Conservation (phyloP, 2,329 filamentous ascomycete genomes). For the Cryphonectria nitschkei region DNA sequence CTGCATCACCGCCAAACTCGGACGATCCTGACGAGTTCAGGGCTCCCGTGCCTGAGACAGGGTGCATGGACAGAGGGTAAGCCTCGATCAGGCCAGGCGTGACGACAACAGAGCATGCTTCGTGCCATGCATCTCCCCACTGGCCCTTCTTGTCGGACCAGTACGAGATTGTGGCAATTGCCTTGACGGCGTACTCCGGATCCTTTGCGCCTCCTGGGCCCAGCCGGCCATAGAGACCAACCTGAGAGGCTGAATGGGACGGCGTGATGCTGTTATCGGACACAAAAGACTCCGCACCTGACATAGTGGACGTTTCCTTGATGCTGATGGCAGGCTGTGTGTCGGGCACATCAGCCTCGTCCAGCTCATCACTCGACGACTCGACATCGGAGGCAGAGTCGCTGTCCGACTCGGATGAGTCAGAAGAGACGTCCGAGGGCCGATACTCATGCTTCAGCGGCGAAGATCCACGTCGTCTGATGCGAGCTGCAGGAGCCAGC, state of each 20-base stretch:
- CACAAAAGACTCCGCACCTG: slow-evolving; percentile 45
- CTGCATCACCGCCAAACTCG: slow-evolving; percentile 36
- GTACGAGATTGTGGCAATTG: slow-evolving; percentile 60
- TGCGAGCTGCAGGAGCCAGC: slow-evolving; percentile 45
- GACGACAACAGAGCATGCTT: slow-evolving; percentile 59
- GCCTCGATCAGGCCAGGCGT: slow-evolving; percentile 63
- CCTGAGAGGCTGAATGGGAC: slow-evolving; percentile 82
- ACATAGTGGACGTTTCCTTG: slow-evolving; percentile 42
- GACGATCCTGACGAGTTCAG: slow-evolving; percentile 41
- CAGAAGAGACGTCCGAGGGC: slow-evolving; percentile 71
- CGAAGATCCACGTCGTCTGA: slow-evolving; percentile 80
- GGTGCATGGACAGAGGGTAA: slow-evolving; percentile 47
- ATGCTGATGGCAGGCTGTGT: slow-evolving; percentile 64
- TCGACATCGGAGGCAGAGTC: slow-evolving; percentile 56
- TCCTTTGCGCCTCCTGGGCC: slow-evolving; percentile 59
- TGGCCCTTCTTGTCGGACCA: slow-evolving; percentile 63
- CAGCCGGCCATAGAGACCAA: slow-evolving; percentile 40
- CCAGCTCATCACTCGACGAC: slow-evolving; percentile 59
- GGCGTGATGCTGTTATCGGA: slow-evolving; percentile 69
- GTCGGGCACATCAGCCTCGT: slow-evolving; percentile 63
- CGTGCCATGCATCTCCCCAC: slow-evolving; percentile 62
- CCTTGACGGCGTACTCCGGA: slow-evolving; percentile 49
- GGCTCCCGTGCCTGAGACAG: slow-evolving; percentile 39
- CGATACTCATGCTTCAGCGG: slow-evolving; percentile 97
- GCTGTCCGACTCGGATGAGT: slow-evolving; percentile 62